Percentiles rank a stretch among this genome's conserved stretches.
These are phyloP conservation scores for Tuber brumale DNA, from an alignment of 495 filamentous ascomycete species.

Conservation along the genomic window DNA sequence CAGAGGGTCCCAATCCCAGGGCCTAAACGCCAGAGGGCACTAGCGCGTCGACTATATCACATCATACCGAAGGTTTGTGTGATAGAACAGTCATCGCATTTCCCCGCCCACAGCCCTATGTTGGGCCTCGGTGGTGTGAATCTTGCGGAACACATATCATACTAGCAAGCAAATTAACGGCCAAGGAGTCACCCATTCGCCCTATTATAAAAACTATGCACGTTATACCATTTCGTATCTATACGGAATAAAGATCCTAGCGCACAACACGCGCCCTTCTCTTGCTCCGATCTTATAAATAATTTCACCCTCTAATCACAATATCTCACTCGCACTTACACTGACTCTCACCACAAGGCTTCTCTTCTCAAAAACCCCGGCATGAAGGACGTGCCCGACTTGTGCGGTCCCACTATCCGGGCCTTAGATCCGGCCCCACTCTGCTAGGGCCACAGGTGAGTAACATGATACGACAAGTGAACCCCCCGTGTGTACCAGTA, in stretches of 20 bases:
- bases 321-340: neutral
- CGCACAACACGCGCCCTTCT: neutral
- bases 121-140: neutral
- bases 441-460: neutral
- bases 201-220: neutral
- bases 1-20: neutral
- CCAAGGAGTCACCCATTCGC: neutral
- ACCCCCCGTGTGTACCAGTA: too few species aligned
- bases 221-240: neutral
- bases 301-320: neutral
- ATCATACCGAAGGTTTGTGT: neutral
- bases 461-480: too few species aligned
- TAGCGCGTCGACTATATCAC: too few species aligned
- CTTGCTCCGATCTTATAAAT: neutral
- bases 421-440: neutral
- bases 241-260: neutral
- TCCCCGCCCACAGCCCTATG: neutral
- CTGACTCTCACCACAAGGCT: neutral
- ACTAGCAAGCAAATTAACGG: neutral
- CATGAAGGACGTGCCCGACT: neutral
- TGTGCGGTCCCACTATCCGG: neutral
- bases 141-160: neutral
- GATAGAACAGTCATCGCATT: neutral
- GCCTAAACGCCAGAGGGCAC: neutral
- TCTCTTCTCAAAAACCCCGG: neutral